phyloP scores from a whole-genome alignment of 2,329 filamentous ascomycete species.

The Nigrospora sphaerica region DNA sequence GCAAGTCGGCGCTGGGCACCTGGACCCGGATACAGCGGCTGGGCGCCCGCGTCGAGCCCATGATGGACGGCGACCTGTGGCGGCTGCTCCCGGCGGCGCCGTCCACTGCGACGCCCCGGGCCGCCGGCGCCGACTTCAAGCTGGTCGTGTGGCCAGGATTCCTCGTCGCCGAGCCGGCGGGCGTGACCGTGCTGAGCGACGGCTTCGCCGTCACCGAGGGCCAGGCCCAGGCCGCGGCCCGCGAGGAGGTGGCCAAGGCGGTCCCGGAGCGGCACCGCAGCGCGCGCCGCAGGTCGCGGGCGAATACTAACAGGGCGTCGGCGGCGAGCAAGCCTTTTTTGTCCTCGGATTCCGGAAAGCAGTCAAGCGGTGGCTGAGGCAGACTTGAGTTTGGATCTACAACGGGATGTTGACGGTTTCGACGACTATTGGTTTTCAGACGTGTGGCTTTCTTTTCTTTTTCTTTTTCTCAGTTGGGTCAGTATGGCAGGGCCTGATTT shows the following conservation, averaged over 20 bases:
- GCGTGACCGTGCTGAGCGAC: background rate
- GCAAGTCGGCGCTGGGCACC: constrained; percentile 11
- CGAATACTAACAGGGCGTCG: background rate
- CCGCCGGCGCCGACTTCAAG: background rate
- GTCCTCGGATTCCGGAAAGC: background rate
- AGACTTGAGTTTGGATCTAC: background rate
- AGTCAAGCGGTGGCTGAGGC: background rate
- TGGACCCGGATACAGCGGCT: background rate
- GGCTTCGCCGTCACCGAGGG: constrained; percentile 3
- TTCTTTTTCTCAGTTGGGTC: too few relatives aligned
- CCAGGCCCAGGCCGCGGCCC: constrained; percentile 1
- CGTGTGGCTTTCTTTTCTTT: too few relatives aligned
- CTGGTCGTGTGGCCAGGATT: constrained; percentile 4
- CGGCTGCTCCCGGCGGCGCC: background rate
- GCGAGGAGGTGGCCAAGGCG: constrained; percentile 2
- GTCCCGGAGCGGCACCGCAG: background rate
- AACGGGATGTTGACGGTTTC: too few relatives aligned
- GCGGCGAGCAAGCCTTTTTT: background rate
- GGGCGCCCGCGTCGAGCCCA: constrained; percentile 2
- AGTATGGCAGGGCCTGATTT: too few relatives aligned
- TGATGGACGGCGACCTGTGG: constrained; percentile 14
- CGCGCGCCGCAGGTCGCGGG: background rate
- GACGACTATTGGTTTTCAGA: too few relatives aligned
- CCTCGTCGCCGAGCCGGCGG: background rate
- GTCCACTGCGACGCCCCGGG: background rate